Evolutionary conservation across 306 rosid genomes (phyloP), one percentile per base, ranked within the genome.

Genomic region (Vigna angularis): DNA sequence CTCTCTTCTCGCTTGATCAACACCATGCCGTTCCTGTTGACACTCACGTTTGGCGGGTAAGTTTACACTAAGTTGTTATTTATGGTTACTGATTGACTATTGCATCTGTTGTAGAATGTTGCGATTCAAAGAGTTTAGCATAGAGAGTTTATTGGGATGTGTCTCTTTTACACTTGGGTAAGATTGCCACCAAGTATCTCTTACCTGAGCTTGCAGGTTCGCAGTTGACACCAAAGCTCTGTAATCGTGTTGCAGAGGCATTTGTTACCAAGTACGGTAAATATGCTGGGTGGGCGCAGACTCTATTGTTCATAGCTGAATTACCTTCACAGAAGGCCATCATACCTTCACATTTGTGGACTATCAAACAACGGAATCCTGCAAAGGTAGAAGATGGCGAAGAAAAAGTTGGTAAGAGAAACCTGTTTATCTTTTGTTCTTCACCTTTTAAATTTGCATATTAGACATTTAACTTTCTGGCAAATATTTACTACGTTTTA

Each of bases 271-370:
- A 81, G 69, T 95, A 89, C 76, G 98, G 98, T 57, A 92, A 89
- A 78, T 95, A 92, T 79, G 98, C 97, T 34, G 98, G 98, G 20
- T 95, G 98, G 98, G 98, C 98, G 58, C 98, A 95, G 81, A 91
- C 98, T 73, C 74, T 92, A 59, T 88, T 95, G 16, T 95, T 95
- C 56, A 87, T 95, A 58, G 98, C 98, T 28, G 98, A 95, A 82
- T 86, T 95, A 50, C 98, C 98, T 75, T 86, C 93, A 67, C 96
- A 92, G 55, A 92, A 88, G 73, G 87, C 87, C 61, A 84, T 89
- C 52, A 77, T 91, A 66, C 89, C 92, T 51, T 73, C 88, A 53
- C 86, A 87, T 80, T 73, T 86, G 77, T 77, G 63, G 72, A 81
- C 82, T 40, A 81, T 42, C 49, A 82, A 87, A 53, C 83, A 84